phyloP scores from a whole-genome alignment of 2,329 filamentous ascomycete genomes.

The Alternaria brassicae region DNA sequence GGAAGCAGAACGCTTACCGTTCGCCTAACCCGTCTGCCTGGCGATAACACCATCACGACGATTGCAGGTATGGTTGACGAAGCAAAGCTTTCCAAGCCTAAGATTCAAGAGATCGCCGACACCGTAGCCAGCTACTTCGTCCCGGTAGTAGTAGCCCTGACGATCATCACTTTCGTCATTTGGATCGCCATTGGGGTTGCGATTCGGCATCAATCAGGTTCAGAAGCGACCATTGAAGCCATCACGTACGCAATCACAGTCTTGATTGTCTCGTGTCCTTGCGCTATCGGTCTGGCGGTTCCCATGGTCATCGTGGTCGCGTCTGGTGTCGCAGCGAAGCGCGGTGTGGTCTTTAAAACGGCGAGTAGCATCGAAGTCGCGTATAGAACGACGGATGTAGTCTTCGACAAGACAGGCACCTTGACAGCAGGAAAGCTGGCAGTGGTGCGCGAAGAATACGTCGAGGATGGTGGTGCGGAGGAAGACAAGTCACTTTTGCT shows the following conservation, averaged over 20 bases:
- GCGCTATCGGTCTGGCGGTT: conserved; percentile 76
- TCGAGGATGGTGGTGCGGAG: conserved; percentile 14
- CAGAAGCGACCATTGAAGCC: conserved; percentile 64
- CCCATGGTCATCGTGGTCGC: conserved; percentile 82
- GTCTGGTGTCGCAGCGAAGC: conserved; percentile 68
- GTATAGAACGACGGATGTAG: conserved; percentile 67
- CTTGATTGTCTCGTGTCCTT: conserved; percentile 80
- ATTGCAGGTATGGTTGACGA: conserved; percentile 77
- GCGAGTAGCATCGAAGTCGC: conserved; percentile 69
- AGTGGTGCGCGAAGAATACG: conserved; percentile 43
- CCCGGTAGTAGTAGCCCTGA: conserved; percentile 66
- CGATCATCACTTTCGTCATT: conserved; percentile 65
- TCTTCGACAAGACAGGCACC: conserved; percentile 84
- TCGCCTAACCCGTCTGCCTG: conserved; percentile 66
- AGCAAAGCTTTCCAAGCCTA: conserved; percentile 72
- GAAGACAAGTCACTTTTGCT: conserved; percentile 33
- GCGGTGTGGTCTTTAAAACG: conserved; percentile 74
- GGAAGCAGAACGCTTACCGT: conserved; percentile 60
- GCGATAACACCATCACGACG: conserved; percentile 73
- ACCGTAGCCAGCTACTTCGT: conserved; percentile 73
- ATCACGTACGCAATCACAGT: conserved; percentile 77
- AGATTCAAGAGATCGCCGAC: conserved; percentile 73
- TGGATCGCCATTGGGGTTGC: conserved; percentile 68
- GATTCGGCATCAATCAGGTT: conserved; percentile 46
- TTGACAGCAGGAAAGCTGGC: conserved; percentile 66